Evolutionary conservation across 306 rosid species (phyloP).

Genomic region (Sphenostylis stenocarpa): DNA sequence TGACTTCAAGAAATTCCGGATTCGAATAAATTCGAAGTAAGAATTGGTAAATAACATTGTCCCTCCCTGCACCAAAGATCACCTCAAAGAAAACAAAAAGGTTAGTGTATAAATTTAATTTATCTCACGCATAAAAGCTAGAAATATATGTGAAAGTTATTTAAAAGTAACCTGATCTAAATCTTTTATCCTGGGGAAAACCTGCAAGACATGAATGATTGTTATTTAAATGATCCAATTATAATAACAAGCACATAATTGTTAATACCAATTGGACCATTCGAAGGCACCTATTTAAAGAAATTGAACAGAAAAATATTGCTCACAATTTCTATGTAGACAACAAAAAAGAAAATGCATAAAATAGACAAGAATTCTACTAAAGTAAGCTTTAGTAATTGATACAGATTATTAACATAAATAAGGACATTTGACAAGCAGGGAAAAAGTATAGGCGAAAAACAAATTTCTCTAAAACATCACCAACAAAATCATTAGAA

Average conservation of each 20-base stretch:
- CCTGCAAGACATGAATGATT: slow-evolving; percentile 51
- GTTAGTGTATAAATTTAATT: background rate
- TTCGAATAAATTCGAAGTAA: slow-evolving; percentile 75
- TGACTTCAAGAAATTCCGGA: slow-evolving; percentile 80
- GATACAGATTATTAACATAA: too few species aligned
- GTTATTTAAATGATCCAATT: background rate
- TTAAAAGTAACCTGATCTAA: slow-evolving; percentile 60
- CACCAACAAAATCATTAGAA: too few species aligned
- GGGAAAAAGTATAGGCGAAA: too few species aligned
- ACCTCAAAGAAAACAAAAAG: slow-evolving; percentile 24
- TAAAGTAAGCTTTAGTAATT: slow-evolving; percentile 6
- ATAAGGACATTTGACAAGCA: too few species aligned
- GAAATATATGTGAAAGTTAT: background rate
- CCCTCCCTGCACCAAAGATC: slow-evolving; percentile 70
- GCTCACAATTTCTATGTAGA: slow-evolving; percentile 2
- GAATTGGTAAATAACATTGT: slow-evolving; percentile 80
- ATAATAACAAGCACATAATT: background rate
- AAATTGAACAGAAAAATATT: slow-evolving; percentile 4
- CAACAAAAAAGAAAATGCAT: background rate
- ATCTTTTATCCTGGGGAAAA: slow-evolving; percentile 83
- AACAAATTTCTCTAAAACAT: too few species aligned
- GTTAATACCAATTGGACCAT: background rate
- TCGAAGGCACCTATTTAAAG: background rate
- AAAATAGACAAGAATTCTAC: slow-evolving; percentile 4
- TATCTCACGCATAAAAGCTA: slow-evolving; percentile 3